Evolutionary conservation across 345 rosid species (phyloP).

Genomic region (Aquilaria yunnanensis): DNA sequence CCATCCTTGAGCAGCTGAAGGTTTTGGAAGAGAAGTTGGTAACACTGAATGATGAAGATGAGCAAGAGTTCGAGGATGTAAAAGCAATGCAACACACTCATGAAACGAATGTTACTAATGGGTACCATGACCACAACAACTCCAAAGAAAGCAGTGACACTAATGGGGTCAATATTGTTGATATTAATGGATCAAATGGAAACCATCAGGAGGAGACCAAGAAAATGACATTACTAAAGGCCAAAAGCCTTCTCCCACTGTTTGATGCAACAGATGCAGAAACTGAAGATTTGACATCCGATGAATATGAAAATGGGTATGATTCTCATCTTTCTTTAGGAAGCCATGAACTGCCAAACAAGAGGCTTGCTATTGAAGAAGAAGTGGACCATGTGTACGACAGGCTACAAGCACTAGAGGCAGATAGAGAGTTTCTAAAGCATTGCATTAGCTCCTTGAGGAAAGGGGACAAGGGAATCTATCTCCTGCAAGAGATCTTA

Average conservation of each 20-base stretch:
- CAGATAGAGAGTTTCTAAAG: constrained; percentile 85
- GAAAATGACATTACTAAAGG: constrained; percentile 31
- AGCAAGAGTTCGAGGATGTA: constrained; percentile 36
- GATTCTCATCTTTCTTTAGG: constrained; percentile 24
- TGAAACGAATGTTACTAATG: constrained; percentile 36
- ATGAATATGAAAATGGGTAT: constrained; percentile 29
- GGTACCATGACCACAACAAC: constrained; percentile 22
- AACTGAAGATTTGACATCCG: constrained; percentile 30
- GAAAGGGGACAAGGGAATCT: constrained; percentile 88
- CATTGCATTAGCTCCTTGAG: constrained; percentile 80
- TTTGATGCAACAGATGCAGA: constrained; percentile 66
- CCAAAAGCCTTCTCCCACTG: constrained; percentile 88
- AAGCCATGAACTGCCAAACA: constrained; percentile 27
- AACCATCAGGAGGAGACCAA: constrained; percentile 28
- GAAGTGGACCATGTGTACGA: constrained; percentile 83
- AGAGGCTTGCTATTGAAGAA: constrained; percentile 46
- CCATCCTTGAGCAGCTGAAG: constrained; percentile 84
- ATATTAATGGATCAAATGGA: constrained; percentile 53
- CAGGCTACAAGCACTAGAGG: constrained; percentile 85
- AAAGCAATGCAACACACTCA: constrained; percentile 28
- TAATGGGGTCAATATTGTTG: constrained; percentile 50
- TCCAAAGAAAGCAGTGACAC: constrained; percentile 19
- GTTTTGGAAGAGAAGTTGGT: constrained; percentile 81
- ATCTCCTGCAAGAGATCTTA: constrained; percentile 73
- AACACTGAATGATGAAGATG: constrained; percentile 48